Conservation (phyloP, 495 filamentous ascomycete species). For the Xylaria cubensis region DNA sequence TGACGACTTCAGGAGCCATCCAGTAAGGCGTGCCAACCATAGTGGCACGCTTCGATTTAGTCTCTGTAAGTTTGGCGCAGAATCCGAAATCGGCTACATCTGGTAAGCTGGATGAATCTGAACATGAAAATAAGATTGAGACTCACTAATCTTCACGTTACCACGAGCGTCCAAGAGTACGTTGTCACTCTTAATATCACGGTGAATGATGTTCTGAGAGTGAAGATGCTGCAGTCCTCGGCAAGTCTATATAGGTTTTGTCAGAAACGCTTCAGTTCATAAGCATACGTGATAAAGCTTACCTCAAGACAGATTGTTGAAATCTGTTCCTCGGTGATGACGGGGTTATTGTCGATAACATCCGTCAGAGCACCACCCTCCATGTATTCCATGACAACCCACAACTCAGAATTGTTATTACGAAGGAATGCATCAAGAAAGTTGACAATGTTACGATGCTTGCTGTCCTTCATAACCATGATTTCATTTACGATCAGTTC, state of each 20-base stretch:
- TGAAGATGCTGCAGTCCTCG: constrained; percentile 93
- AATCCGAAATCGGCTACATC: constrained; percentile 92
- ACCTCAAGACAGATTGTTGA: constrained; percentile 97
- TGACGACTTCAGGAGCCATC: constrained; percentile 99
- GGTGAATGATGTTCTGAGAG: constrained; percentile 95
- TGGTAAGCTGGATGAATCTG: constrained; percentile 41
- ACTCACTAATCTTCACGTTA: constrained; percentile 97
- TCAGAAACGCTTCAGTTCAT: constrained; percentile 43
- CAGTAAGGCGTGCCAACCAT: constrained; percentile 99
- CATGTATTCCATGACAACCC: constrained; percentile 99
- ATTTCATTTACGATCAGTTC: constrained; percentile 99
- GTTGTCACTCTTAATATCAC: constrained; percentile 99
- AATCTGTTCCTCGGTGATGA: constrained; percentile 94
- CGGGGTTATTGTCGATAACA: constrained; percentile 95
- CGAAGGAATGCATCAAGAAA: constrained; percentile 96
- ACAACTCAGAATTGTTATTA: constrained; percentile 89
- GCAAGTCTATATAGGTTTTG: constrained; percentile 76
- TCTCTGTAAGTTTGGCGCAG: constrained; percentile 97
- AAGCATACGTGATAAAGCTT: constrained; percentile 34
- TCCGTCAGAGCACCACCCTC: constrained; percentile 97
- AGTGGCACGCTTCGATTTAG: constrained; percentile 94
- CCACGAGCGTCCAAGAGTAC: constrained; percentile 91
- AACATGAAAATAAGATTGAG: background rate
- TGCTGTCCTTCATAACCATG: constrained; percentile 99
- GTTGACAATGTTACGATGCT: constrained; percentile 98